Conservation (phyloP, 805 yeast species). For the Schwanniomyces yamadae region DNA sequence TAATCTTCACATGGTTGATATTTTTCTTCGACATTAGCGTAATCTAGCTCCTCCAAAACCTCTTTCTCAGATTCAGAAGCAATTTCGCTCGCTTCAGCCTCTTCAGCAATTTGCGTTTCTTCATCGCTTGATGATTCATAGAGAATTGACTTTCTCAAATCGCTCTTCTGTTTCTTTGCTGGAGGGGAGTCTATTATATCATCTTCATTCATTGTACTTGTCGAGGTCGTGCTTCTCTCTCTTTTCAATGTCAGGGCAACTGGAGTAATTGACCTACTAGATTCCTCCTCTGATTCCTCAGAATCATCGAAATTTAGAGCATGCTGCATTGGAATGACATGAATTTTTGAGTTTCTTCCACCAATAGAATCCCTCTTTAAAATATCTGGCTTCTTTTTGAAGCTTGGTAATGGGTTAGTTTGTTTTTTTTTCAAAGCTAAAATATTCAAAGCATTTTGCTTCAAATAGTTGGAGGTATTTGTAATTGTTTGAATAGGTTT, state of each 20-base stretch:
- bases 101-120: slow-evolving; percentile 16
- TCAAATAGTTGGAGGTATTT: slow-evolving; percentile 7
- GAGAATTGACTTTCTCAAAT: slow-evolving; percentile 25
- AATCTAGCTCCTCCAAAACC: slow-evolving; percentile 23
- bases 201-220: slow-evolving; percentile 21
- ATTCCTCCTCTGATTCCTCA: slow-evolving; percentile 36
- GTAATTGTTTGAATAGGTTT: slow-evolving; percentile 13
- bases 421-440: slow-evolving; percentile 21
- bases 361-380: slow-evolving; percentile 2
- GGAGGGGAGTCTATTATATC: slow-evolving; percentile 10
- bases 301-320: slow-evolving; percentile 46
- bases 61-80: slow-evolving; percentile 24
- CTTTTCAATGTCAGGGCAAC: slow-evolving; percentile 26
- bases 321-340: slow-evolving; percentile 52
- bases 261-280: slow-evolving; percentile 38
- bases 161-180: slow-evolving; percentile 23
- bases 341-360: slow-evolving; percentile 30
- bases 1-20: slow-evolving; percentile 52
- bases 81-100: slow-evolving; percentile 19
- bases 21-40: slow-evolving; percentile 25
- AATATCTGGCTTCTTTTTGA: slow-evolving; percentile 29
- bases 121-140: slow-evolving; percentile 35
- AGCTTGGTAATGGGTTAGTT: slow-evolving; percentile 29
- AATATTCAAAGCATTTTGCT: slow-evolving; percentile 25
- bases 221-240: slow-evolving; percentile 25